Percentiles rank a stretch among this genome's conserved stretches.
Conservation (phyloP, 129 eudicot genomes). For the Saussurea involucrata region DNA sequence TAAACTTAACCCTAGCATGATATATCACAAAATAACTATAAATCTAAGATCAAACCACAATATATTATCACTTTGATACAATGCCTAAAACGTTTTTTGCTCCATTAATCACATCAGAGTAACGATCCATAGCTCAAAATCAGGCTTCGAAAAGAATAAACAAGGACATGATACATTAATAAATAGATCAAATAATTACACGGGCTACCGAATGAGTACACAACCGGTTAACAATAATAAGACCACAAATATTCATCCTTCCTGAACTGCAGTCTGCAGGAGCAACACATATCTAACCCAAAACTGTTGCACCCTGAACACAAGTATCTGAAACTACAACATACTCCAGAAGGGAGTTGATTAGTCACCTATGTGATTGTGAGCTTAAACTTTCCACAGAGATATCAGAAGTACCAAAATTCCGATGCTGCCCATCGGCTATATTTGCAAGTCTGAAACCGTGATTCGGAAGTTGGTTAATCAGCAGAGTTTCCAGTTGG, state of each 20-base stretch:
- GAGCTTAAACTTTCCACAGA: slow-evolving; percentile 41
- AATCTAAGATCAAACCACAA: neutral
- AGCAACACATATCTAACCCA: slow-evolving; percentile 41
- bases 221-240: neutral
- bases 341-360: neutral
- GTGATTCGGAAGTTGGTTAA: slow-evolving; percentile 73
- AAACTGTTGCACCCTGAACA: slow-evolving; percentile 43
- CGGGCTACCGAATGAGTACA: neutral
- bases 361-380: slow-evolving; percentile 48
- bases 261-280: slow-evolving; percentile 25
- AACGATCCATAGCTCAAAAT: neutral
- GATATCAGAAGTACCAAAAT: slow-evolving; percentile 69
- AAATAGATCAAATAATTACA: neutral
- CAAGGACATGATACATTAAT: neutral
- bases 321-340: neutral
- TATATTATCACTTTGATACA: neutral
- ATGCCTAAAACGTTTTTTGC: neutral
- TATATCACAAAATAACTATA: no score
- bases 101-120: neutral
- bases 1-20: no score
- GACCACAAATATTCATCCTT: slow-evolving; percentile 5
- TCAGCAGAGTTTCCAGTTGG: slow-evolving; percentile 82
- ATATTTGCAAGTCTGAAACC: slow-evolving; percentile 78
- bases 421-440: slow-evolving; percentile 89
- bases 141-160: neutral